These are phyloP conservation scores for Rasamsonia emersonii DNA, from an alignment of 2,329 filamentous ascomycete genomes.

Conservation along the genomic window DNA sequence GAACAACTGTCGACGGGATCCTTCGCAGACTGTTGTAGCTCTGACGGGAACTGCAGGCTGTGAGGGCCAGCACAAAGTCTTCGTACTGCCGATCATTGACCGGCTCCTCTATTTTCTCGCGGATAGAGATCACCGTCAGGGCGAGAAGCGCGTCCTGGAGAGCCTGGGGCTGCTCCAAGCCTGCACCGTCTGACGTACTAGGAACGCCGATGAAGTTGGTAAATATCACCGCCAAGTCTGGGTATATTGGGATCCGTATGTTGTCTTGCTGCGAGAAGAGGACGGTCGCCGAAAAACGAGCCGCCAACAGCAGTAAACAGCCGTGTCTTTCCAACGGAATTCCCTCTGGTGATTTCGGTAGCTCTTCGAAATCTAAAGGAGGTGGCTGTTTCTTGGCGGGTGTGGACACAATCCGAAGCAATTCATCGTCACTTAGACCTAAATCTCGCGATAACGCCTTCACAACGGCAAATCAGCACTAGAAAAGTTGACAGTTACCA, in stretches of 20 bases:
- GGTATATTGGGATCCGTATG: constrained; percentile 41
- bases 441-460: constrained; percentile 48
- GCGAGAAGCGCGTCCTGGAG: constrained; percentile 48
- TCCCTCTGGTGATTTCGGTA: constrained; percentile 43
- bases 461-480: constrained; percentile 5
- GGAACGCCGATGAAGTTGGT: constrained; percentile 43
- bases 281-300: constrained; percentile 41
- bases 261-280: constrained; percentile 38
- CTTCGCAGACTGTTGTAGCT: constrained; percentile 28
- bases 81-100: constrained; percentile 44
- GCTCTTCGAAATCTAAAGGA: constrained; percentile 46
- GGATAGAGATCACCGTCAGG: constrained; percentile 43
- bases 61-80: constrained; percentile 42
- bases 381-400: constrained; percentile 31
- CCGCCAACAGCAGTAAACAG: constrained; percentile 45
- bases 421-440: constrained; percentile 39
- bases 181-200: constrained; percentile 25
- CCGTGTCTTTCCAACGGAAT: constrained; percentile 50
- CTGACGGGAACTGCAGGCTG: constrained; percentile 28
- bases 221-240: constrained; percentile 44
- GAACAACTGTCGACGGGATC: constrained; percentile 32
- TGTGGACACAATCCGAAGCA: constrained; percentile 38
- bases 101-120: constrained; percentile 38
- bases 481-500: background rate
- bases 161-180: constrained; percentile 41